Base-by-base conservation (phyloP, 2,329 filamentous ascomycete species). In the Cladophialophora carrionii region DNA sequence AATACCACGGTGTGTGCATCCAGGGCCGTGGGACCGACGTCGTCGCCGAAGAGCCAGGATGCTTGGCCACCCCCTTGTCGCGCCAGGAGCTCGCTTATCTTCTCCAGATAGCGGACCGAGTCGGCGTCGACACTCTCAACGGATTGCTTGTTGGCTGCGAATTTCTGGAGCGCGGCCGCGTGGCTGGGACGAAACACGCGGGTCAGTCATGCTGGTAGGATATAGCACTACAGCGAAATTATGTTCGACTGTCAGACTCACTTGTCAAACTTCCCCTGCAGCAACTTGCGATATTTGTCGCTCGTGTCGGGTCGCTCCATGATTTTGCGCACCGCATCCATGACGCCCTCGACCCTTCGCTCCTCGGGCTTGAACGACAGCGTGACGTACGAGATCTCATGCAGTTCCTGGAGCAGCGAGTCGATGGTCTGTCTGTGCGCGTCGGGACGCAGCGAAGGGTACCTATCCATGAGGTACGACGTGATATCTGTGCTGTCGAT, bases 401-500 rank as follows among this genome's bases (percentile, higher is more conserved):
- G 63, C 10, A 65, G 54, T 37, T 65, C 54, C 24, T 32, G 31
- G 59, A 65, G 48, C 46, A 65, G 22, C 6, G 31, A 26, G 12
- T 54, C 52, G 20, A 65, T 65, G 41, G 37, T 55, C 2, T 62
- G 20, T 26, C 46, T n/a, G 51, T 58, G 48, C 8, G 43, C 60
- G n/a, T 20, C 14, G 9, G 63, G 63, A 0, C 61, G 17, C 2
- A 65, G 55, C 29, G 32, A 26, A 1, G 58, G 58, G 46, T 65
- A 65, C 48, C 48, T 54, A n/a, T 57, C 53, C 32, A 37, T 51
- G 8, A 65, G 53, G 31, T 41, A 65, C 8, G 10, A 17, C 8
- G 63, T 65, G 34, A 65, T 65, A 6, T 62, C 54, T 3, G 54
- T 22, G 51, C 63, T 65, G 59, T 65, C 63, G 52, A n/a, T 52